phyloP scores from a whole-genome alignment of 768 basidiomycete species.

The Ramaria rubella region DNA sequence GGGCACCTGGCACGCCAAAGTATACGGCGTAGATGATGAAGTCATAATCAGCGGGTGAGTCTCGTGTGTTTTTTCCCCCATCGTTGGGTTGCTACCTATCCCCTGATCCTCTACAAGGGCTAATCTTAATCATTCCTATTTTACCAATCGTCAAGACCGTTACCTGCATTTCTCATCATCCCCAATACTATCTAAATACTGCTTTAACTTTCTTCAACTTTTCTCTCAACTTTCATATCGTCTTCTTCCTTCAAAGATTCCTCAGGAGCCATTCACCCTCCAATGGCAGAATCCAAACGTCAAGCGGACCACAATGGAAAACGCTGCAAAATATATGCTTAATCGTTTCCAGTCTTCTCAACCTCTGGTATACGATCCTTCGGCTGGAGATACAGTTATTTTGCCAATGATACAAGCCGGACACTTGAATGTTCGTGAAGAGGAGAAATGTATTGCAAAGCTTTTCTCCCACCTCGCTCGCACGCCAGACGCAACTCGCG shows the following conservation, averaged over 20 bases:
- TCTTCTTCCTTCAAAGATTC: constrained; percentile 21
- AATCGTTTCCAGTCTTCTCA: constrained; percentile 50
- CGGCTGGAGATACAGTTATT: constrained; percentile 42
- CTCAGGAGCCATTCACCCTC: constrained; percentile 42
- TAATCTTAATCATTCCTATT: constrained; percentile 89
- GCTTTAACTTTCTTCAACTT: constrained; percentile 65
- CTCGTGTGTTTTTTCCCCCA: constrained; percentile 20
- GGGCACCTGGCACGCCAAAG: constrained; percentile 98
- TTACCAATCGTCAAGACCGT: constrained; percentile 91
- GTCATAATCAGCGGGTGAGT: constrained; percentile 88
- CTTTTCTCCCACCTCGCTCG: constrained; percentile 49
- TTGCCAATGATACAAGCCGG: constrained; percentile 88
- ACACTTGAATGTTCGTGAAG: constrained; percentile 79
- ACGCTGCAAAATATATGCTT: constrained; percentile 51
- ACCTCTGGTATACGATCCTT: constrained; percentile 2
- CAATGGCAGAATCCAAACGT: constrained; percentile 60
- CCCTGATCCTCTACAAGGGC: constrained; percentile 46
- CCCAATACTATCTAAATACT: constrained; percentile 68
- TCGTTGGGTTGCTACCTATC: background rate
- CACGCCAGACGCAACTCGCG: constrained; percentile 6
- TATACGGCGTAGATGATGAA: constrained; percentile 90
- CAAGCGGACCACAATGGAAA: constrained; percentile 66
- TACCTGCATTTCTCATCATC: constrained; percentile 72
- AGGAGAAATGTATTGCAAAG: constrained; percentile 55
- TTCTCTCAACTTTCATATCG: constrained; percentile 68